Percentiles rank a stretch among this genome's conserved stretches.
Evolutionary conservation across 805 yeast species (phyloP).

Genomic region (Wickerhamomyces tratensis): DNA sequence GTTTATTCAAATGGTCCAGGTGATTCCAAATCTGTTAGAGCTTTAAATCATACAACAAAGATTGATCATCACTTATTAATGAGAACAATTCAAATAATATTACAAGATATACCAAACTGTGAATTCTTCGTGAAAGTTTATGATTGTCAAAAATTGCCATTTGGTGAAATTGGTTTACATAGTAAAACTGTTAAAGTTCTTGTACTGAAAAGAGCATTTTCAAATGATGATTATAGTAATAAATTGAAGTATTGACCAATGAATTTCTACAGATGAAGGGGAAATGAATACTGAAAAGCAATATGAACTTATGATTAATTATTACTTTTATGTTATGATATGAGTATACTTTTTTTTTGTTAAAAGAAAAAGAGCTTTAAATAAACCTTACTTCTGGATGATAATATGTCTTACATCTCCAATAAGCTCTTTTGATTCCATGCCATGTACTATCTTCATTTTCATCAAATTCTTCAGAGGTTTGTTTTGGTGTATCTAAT

Average conservation of each 20-base stretch:
- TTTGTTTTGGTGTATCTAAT: conserved; percentile 34
- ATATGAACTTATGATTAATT: too few relatives aligned
- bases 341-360: neutral
- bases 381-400: conserved; percentile 53
- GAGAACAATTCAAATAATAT: neutral
- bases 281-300: too few relatives aligned
- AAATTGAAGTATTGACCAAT: too few relatives aligned
- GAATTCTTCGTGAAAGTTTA: too few relatives aligned
- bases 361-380: neutral
- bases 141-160: neutral
- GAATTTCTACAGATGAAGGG: too few relatives aligned
- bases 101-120: neutral
- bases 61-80: neutral
- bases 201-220: too few relatives aligned
- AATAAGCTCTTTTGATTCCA: conserved; percentile 51
- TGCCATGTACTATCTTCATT: conserved; percentile 45
- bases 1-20: neutral
- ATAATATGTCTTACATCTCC: conserved; percentile 60
- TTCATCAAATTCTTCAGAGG: conserved; percentile 23
- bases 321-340: neutral
- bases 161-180: neutral
- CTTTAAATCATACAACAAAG: neutral
- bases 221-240: too few relatives aligned
- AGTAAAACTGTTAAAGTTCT: too few relatives aligned
- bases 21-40: neutral